Percentiles rank a stretch among this genome's conserved stretches.
phyloP scores from a whole-genome alignment of 78 protist species.

The Isochrysis galbana region DNA sequence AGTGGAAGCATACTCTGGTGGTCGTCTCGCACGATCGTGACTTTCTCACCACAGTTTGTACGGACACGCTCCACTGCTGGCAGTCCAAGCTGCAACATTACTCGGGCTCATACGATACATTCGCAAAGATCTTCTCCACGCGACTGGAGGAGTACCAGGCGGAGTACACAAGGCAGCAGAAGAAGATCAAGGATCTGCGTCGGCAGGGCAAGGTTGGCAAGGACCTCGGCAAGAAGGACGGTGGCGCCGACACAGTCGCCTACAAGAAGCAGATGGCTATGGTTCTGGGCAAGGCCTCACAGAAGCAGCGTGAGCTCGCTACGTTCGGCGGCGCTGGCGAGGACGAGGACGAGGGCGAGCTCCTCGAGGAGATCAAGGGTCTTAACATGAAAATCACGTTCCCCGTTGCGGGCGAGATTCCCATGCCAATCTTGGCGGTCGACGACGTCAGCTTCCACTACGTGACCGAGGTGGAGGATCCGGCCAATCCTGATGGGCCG shows the following conservation, averaged over 20 bases:
- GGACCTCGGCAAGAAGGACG: constrained; percentile 7
- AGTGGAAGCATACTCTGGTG: constrained; percentile 70
- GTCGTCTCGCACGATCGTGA: constrained; percentile 84
- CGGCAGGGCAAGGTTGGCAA: constrained; percentile 25
- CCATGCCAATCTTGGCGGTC: constrained; percentile 85
- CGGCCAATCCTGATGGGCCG: background rate
- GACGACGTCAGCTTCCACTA: constrained; percentile 78
- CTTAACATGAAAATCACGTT: background rate
- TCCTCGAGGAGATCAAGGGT: background rate
- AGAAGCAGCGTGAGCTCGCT: background rate
- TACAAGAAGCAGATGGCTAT: background rate
- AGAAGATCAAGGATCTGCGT: constrained; percentile 81
- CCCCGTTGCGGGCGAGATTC: constrained; percentile 51
- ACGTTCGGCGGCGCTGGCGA: background rate
- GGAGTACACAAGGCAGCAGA: constrained; percentile 85
- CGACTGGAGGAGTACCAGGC: constrained; percentile 67
- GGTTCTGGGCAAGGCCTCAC: background rate
- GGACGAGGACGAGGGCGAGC: background rate
- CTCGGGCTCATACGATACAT: constrained; percentile 67
- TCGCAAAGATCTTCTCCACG: constrained; percentile 45
- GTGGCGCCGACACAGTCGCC: background rate
- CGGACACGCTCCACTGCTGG: constrained; percentile 81
- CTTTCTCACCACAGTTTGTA: constrained; percentile 83
- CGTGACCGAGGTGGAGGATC: constrained; percentile 55
- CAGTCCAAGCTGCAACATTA: constrained; percentile 69